Conservation (phyloP, 345 rosid genomes). For the Iberis pinnata region DNA sequence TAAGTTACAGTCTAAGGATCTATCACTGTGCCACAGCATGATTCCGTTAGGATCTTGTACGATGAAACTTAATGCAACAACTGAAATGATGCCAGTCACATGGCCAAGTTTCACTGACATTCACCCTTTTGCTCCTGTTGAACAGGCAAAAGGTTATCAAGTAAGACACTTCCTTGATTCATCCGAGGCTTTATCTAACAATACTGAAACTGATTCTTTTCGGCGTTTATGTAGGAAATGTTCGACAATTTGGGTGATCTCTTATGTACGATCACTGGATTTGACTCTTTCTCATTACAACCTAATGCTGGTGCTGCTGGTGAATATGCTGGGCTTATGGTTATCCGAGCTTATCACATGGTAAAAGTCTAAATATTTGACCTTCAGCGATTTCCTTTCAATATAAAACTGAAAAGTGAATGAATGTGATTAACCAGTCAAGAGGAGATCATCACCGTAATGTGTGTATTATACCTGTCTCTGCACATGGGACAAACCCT, state of each 20-base stretch:
- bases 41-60: slow-evolving; percentile 99
- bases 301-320: slow-evolving; percentile 99
- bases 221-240: slow-evolving; percentile 64
- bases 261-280: slow-evolving; percentile 85
- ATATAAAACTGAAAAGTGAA: slow-evolving; percentile 12
- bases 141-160: slow-evolving; percentile 87
- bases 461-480: slow-evolving; percentile 97
- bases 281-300: slow-evolving; percentile 96
- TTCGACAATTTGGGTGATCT: slow-evolving; percentile 74
- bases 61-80: slow-evolving; percentile 94
- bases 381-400: neutral
- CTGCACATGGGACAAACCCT: slow-evolving; percentile 99
- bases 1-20: slow-evolving; percentile 77
- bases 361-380: slow-evolving; percentile 35
- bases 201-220: slow-evolving; percentile 17
- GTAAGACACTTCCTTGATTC: slow-evolving; percentile 31
- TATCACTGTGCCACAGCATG: slow-evolving; percentile 98
- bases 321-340: slow-evolving; percentile 99
- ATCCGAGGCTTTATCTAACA: neutral
- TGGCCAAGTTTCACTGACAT: slow-evolving; percentile 81
- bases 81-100: slow-evolving; percentile 98
- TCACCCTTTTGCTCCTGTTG: slow-evolving; percentile 84
- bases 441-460: slow-evolving; percentile 95
- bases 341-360: slow-evolving; percentile 91
- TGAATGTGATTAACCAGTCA: slow-evolving; percentile 43